Evolutionary conservation across 371 early-diverging fungal genomes (phyloP), one percentile per base, ranked within the genome.

Genomic region (Mortierella sp.): DNA sequence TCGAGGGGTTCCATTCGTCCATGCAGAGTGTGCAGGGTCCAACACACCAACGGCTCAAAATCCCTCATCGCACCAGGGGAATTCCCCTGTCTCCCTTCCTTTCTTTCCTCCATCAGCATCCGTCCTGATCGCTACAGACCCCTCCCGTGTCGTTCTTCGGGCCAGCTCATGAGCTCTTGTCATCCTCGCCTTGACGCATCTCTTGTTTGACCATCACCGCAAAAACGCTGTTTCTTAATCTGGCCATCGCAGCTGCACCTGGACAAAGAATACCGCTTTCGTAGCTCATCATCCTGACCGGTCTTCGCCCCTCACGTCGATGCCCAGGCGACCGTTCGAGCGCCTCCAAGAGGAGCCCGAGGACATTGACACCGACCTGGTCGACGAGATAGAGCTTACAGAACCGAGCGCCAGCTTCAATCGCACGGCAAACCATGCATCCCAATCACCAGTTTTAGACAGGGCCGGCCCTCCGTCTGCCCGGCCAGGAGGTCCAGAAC

Each of bases 321-420:
- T 66, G 66, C 65, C 65, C 18, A 52, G 58, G 47, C 58, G 66
- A 38, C 38, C 57, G 16, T 65, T 65, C 54, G 43, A 54, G 14
- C 66, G 66, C 38, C 66, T 65, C 38, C 59, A 65, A 28, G 66
- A 52, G 23, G 66, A 65, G 51, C 66, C 66, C n/a, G 66, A 65
- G 28, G 66, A 65, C 47, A 65, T 58, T 54, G 66, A 65, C 54
- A 52, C 59, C 16, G 58, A 45, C 41, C 58, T 65, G 18, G 66
- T 65, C 34, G 66, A 65, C 56, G 34, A 46, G 47, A 65, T 65
- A 19, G 66, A 65, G 31, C 53, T 65, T 8, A 14, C 42, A 19
- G 59, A 66, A 23, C 49, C 55, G 18, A 49, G 50, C 24, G 39
- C 45, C 42, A 42, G 34, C 21, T 3, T 18, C 30, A 43, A 52